Evolutionary conservation across 2,329 filamentous ascomycete species (phyloP), one percentile per base, ranked within the genome.

Genomic region (Beauveria sp.): DNA sequence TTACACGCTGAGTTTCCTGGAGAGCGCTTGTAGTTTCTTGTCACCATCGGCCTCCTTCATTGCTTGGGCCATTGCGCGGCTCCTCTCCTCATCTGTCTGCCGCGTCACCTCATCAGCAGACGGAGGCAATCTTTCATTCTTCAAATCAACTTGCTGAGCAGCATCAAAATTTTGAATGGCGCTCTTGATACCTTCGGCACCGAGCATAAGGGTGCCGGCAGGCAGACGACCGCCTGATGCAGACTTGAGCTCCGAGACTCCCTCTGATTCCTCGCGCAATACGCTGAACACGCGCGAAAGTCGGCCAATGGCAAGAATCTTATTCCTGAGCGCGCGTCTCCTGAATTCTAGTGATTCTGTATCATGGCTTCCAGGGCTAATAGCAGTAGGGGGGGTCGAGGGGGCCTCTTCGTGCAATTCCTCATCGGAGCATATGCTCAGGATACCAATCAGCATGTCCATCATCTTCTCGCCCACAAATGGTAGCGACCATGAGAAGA

Each of bases 381-480:
- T 77, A 1, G 92, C 89, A 6, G 86, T 89, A 1, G 84, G 81
- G 5, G 87, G 87, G 14, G 83, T 81, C 6, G 87, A 80, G 20
- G 88, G 85, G 2, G 89, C 88, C 3, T 89, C 89, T 60, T 97
- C 93, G 72, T 96, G 91, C 58, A 99, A 86, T 75, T 99, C 92
- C 70, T 99, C 95, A 77, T 99, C 96, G 22, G 93, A 97, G 80
- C 93, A 97, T 22, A 91, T 98, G 79, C 96, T 97, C 68, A 99
- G 81, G 70, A 99, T 99, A 47, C 93, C 93, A 72, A 99, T 97
- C 66, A 99, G 86, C 95, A 99, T 99, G 71, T 99, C 95, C 22
- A 95, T 98, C 71, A 99, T 93, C 83, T 99, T 99, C 77, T 99
- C 95, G 65, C 95, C 93, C 24, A 99, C 95, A 76, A 99, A 99